Conservation (phyloP, 345 rosid genomes). For the Aquilaria malaccensis region DNA sequence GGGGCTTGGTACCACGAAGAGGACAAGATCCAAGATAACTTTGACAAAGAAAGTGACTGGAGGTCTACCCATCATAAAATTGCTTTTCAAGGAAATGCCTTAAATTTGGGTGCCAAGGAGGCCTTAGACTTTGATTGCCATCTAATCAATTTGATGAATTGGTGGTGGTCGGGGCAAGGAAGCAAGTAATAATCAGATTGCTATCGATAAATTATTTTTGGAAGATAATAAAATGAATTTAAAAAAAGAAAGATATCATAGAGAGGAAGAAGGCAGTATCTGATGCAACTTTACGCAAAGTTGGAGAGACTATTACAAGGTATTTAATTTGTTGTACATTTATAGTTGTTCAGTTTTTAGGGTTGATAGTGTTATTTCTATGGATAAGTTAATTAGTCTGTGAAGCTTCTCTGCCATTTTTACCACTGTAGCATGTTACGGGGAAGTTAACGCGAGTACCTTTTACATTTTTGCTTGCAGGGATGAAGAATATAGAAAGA, state of each 20-base stretch:
- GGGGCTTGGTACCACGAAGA: conserved; percentile 9
- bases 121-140: conserved; percentile 36
- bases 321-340: conserved; percentile 8
- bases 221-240: conserved; percentile 13
- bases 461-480: too few relatives aligned
- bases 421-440: neutral
- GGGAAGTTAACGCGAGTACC: too few relatives aligned
- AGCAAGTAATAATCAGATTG: conserved; percentile 15
- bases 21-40: conserved; percentile 14
- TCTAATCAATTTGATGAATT: conserved; percentile 23
- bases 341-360: neutral
- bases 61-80: conserved; percentile 25
- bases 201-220: conserved; percentile 12
- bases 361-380: too few relatives aligned
- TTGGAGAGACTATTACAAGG: conserved; percentile 90
- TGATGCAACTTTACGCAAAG: conserved; percentile 61
- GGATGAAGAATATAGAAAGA: too few relatives aligned
- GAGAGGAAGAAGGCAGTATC: conserved; percentile 48
- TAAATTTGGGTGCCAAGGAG: conserved; percentile 27
- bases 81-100: conserved; percentile 17
- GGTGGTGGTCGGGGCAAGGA: conserved; percentile 14
- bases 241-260: conserved; percentile 27
- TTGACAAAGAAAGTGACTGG: conserved; percentile 25
- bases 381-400: too few relatives aligned
- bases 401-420: neutral